Percentiles rank a stretch among this genome's conserved stretches.
Evolutionary conservation across 805 yeast genomes (phyloP).

Genomic region (Hanseniaspora pseudoguilliermondii): DNA sequence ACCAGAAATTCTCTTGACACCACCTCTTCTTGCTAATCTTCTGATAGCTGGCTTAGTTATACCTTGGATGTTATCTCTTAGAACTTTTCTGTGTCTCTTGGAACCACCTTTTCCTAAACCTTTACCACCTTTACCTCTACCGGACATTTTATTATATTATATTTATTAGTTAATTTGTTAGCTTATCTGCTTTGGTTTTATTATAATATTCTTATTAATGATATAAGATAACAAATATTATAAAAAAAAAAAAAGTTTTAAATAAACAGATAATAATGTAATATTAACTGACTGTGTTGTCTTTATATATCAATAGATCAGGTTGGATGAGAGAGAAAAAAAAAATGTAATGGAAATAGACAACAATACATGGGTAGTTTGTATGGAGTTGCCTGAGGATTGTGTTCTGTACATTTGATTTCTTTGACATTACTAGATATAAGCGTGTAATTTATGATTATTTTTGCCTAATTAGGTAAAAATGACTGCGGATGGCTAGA

Average conservation of each 20-base stretch:
- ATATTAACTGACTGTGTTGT: background rate
- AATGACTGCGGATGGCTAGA: background rate
- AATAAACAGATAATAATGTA: background rate
- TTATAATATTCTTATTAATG: background rate
- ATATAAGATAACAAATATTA: background rate
- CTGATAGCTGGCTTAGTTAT: slow-evolving; percentile 98
- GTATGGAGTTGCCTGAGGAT: too few species aligned
- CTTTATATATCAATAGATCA: background rate
- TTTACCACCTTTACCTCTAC: slow-evolving; percentile 99
- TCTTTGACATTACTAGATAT: background rate
- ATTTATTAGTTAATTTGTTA: slow-evolving; percentile 10
- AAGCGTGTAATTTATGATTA: background rate
- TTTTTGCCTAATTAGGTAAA: slow-evolving; percentile 9
- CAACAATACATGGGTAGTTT: too few species aligned
- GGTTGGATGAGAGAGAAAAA: background rate
- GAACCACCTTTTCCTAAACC: slow-evolving; percentile 99
- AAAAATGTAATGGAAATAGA: background rate
- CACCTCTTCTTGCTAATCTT: slow-evolving; percentile 99
- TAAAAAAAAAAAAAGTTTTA: background rate
- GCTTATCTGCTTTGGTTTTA: slow-evolving; percentile 12
- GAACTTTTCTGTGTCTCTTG: slow-evolving; percentile 97
- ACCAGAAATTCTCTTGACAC: slow-evolving; percentile 99
- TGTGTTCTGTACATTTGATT: too few species aligned
- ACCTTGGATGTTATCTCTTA: slow-evolving; percentile 98
- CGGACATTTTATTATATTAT: slow-evolving; percentile 53